Conservation (phyloP, 805 yeast species). For the Barnettozyma sucrosica region DNA sequence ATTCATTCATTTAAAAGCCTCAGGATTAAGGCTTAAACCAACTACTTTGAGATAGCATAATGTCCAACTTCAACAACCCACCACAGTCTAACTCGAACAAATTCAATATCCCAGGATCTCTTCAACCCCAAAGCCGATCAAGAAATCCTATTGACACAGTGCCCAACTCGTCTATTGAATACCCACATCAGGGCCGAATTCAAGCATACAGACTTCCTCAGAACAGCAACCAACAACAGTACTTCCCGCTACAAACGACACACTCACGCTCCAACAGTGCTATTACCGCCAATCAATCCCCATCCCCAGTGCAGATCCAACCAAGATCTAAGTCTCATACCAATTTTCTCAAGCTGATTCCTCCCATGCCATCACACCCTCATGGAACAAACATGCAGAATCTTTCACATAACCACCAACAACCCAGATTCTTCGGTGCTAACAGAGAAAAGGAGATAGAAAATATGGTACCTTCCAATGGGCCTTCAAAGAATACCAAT, state of each 20-base stretch:
- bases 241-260: background rate
- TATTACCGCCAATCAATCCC: too few relatives aligned
- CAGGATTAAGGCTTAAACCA: background rate
- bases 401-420: conserved; percentile 7
- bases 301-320: background rate
- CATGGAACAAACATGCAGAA: conserved; percentile 10
- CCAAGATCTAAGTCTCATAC: conserved; percentile 7
- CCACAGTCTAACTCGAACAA: background rate
- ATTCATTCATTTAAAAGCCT: background rate
- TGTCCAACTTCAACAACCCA: conserved; percentile 5
- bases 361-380: conserved; percentile 23
- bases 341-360: conserved; percentile 24
- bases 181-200: background rate
- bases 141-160: background rate
- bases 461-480: background rate
- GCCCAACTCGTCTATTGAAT: background rate
- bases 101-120: conserved; percentile 11
- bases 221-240: conserved; percentile 1
- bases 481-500: conserved; percentile 9
- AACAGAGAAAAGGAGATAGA: conserved; percentile 9
- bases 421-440: background rate
- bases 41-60: background rate
- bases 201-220: background rate
- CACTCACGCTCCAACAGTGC: conserved; percentile 5
- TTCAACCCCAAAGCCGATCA: background rate